A percentile compares a stretch with the other conserved stretches of the same genome.
Evolutionary conservation across 2,329 filamentous ascomycete genomes (phyloP).

Genomic region (Aspergillus neotritici): DNA sequence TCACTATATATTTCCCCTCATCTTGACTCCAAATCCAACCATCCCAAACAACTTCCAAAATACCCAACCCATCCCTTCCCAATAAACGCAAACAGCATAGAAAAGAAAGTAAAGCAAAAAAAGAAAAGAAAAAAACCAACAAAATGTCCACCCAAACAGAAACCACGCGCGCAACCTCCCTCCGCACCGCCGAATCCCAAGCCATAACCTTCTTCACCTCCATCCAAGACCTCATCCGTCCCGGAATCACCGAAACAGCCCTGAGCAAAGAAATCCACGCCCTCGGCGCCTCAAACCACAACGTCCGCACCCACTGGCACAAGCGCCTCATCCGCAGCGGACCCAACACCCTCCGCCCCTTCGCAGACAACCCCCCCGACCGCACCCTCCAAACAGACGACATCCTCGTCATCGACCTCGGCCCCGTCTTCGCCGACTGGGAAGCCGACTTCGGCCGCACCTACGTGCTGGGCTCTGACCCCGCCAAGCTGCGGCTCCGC

Average conservation of each 20-base stretch:
- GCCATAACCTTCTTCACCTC: too few relatives aligned
- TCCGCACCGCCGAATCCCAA: too few relatives aligned
- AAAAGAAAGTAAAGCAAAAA: too few relatives aligned
- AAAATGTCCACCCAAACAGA: not conserved
- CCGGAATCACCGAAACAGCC: slow-evolving; percentile 45
- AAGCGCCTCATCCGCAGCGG: slow-evolving; percentile 49
- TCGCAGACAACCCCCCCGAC: slow-evolving; percentile 47
- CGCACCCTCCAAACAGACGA: slow-evolving; percentile 45
- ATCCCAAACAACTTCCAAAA: not conserved
- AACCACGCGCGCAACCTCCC: too few relatives aligned
- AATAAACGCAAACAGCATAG: too few relatives aligned
- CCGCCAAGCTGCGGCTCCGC: slow-evolving; percentile 40
- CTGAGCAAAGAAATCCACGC: slow-evolving; percentile 46
- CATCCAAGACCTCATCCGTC: slow-evolving; percentile 36
- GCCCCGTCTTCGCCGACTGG: slow-evolving; percentile 50
- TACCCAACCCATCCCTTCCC: not conserved
- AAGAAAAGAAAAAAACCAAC: not conserved
- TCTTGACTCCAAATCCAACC: too few relatives aligned
- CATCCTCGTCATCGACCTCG: slow-evolving; percentile 49
- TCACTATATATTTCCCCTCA: too few relatives aligned
- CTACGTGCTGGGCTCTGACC: slow-evolving; percentile 47
- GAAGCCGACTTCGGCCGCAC: slow-evolving; percentile 52
- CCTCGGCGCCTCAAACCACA: slow-evolving; percentile 40
- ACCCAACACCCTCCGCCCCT: slow-evolving; percentile 46
- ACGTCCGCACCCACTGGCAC: slow-evolving; percentile 49